A percentile compares a stretch with the other conserved stretches of the same genome.
Evolutionary conservation across 495 filamentous ascomycete species (phyloP).

Genomic region (Trichoderma gamsii): DNA sequence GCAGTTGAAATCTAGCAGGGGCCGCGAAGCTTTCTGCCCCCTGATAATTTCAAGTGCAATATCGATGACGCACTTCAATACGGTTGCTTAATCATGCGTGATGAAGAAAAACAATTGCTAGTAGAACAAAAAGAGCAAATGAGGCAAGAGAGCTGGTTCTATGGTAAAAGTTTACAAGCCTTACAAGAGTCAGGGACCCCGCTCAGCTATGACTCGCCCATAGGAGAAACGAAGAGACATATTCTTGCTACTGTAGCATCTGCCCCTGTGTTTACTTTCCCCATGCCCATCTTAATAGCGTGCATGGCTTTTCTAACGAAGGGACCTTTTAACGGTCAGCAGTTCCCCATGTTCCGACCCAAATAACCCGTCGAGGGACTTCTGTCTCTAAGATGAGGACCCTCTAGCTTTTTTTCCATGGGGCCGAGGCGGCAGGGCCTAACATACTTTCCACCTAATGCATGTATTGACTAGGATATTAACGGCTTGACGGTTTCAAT

Average conservation of each 20-base stretch:
- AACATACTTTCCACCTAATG: background rate
- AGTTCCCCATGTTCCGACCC: background rate
- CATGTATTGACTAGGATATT: background rate
- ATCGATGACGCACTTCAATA: background rate
- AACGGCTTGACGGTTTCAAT: background rate
- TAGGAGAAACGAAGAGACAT: background rate
- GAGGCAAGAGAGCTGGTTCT: background rate
- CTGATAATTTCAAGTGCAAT: background rate
- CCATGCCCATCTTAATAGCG: background rate
- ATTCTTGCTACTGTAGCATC: background rate
- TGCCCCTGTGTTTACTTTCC: background rate
- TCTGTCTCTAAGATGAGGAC: background rate
- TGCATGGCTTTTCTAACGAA: background rate
- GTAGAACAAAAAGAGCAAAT: background rate
- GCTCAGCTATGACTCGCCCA: background rate
- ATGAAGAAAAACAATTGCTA: background rate
- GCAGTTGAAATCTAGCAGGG: background rate
- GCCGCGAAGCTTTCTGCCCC: background rate
- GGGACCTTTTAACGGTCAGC: background rate
- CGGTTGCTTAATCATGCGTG: background rate
- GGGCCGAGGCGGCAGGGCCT: background rate
- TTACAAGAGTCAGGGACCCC: background rate
- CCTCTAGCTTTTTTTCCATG: background rate
- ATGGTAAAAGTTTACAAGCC: background rate
- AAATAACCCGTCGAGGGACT: background rate